Percentiles rank a stretch among this genome's conserved stretches.
phyloP scores from a whole-genome alignment of 2,329 filamentous ascomycete genomes.

The Dissoconium aciculare region DNA sequence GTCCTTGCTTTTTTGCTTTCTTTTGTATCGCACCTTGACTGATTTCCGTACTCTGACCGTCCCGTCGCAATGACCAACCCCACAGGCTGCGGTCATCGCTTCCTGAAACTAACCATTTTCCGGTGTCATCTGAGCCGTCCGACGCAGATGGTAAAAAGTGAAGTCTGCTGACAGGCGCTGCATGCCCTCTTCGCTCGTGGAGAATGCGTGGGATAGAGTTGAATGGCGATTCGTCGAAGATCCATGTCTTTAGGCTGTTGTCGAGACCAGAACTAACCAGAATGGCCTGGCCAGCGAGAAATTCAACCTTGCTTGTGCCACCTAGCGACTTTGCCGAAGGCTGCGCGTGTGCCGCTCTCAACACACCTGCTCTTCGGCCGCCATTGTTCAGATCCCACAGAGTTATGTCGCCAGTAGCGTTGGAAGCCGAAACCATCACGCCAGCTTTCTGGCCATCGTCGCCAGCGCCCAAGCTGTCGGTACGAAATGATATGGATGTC shows the following conservation, averaged over 20 bases:
- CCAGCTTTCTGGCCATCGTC: constrained; percentile 72
- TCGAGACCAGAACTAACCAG: constrained; percentile 82
- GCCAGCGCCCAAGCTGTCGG: constrained; percentile 74
- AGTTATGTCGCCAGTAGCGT: constrained; percentile 69
- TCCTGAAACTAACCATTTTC: constrained; percentile 88
- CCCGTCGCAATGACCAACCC: constrained; percentile 88
- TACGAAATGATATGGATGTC: constrained; percentile 77
- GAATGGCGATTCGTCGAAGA: constrained; percentile 85
- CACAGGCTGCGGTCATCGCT: constrained; percentile 83
- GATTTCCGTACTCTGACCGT: constrained; percentile 84
- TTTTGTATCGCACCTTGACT: constrained; percentile 81
- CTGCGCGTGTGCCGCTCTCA: constrained; percentile 77
- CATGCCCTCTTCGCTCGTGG: constrained; percentile 77
- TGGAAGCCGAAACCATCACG: constrained; percentile 83
- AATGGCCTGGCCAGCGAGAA: constrained; percentile 75
- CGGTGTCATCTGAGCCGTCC: constrained; percentile 72
- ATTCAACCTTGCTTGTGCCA: constrained; percentile 77
- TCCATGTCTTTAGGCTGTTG: constrained; percentile 91
- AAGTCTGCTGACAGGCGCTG: constrained; percentile 67
- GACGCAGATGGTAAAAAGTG: constrained; percentile 77
- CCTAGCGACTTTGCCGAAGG: constrained; percentile 56
- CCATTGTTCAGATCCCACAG: constrained; percentile 93
- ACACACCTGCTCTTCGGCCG: constrained; percentile 68
- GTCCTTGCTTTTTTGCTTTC: constrained; percentile 77
- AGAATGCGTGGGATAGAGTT: constrained; percentile 72